Conservation (phyloP, 257 asterid genomes). For the Voacanga thouarsii region DNA sequence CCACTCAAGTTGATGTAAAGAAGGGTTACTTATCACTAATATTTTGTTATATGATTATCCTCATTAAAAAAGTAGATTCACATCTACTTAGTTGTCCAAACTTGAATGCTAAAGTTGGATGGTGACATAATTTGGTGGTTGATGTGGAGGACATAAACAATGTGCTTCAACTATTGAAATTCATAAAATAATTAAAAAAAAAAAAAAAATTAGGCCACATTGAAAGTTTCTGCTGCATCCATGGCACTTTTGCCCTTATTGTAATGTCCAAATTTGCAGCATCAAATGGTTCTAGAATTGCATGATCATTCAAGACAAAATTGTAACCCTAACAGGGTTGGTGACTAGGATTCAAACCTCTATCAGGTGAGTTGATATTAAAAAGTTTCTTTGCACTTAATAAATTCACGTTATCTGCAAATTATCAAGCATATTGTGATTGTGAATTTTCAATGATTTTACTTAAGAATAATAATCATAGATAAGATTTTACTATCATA, state of each 20-base stretch:
- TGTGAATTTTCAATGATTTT: too few species aligned
- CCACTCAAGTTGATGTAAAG: background rate
- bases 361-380: too few species aligned
- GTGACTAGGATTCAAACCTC: background rate
- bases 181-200: background rate
- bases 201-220: background rate
- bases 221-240: background rate
- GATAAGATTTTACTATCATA: too few species aligned
- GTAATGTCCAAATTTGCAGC: slow-evolving; percentile 4
- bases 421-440: too few species aligned
- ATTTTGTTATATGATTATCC: slow-evolving; percentile 1
- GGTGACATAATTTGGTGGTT: slow-evolving; percentile 19
- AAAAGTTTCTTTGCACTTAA: too few species aligned
- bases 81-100: slow-evolving; percentile 9
- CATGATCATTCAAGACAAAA: background rate
- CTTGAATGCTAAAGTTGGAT: slow-evolving; percentile 2
- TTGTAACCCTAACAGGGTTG: background rate
- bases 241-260: background rate
- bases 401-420: too few species aligned
- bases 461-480: too few species aligned
- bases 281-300: background rate
- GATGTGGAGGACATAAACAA: slow-evolving; percentile 15
- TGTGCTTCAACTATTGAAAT: background rate
- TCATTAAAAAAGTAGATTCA: background rate
- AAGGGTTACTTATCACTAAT: background rate